These are phyloP conservation scores for Abrus pulchellus DNA, from an alignment of 306 rosid genomes.

Conservation along the genomic window DNA sequence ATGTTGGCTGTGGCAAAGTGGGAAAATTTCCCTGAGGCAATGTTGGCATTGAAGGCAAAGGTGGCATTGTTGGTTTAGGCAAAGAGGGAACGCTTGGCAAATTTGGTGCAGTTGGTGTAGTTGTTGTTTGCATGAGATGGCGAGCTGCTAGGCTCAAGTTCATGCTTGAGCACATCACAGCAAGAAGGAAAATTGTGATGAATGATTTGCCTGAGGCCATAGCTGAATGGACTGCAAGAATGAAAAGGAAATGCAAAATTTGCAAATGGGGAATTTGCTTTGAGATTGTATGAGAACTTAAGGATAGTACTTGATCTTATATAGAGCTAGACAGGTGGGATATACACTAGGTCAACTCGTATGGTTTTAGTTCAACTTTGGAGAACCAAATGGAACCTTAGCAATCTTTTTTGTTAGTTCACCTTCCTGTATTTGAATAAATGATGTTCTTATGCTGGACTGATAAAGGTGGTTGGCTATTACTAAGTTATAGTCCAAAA, in stretches of 20 bases:
- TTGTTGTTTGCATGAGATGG: constrained; percentile 50
- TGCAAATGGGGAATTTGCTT: constrained; percentile 9
- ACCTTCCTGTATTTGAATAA: constrained; percentile 35
- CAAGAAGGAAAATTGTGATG: constrained; percentile 36
- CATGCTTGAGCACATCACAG: constrained; percentile 41
- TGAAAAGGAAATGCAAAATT: neutral
- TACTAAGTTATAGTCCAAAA: neutral
- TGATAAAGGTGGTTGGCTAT: neutral
- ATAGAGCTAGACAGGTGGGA: constrained; percentile 9
- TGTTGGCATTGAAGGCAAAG: constrained; percentile 32
- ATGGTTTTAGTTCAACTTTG: constrained; percentile 2
- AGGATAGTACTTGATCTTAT: constrained; percentile 24
- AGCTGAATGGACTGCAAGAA: neutral
- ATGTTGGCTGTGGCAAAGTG: constrained; percentile 3
- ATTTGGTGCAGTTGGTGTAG: constrained; percentile 18
- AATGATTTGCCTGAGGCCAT: constrained; percentile 41
- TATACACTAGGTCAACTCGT: neutral
- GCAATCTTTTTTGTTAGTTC: constrained; percentile 30
- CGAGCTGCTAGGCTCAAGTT: constrained; percentile 45
- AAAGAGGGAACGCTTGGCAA: constrained; percentile 38
- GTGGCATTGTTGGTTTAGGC: constrained; percentile 47
- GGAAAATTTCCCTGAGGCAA: constrained; percentile 41
- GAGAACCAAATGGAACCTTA: constrained; percentile 8
- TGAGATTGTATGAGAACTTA: constrained; percentile 30
- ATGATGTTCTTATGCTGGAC: neutral